These are phyloP conservation scores for Alternaria rosae DNA, from an alignment of 2,329 filamentous ascomycete genomes.

Conservation along the genomic window DNA sequence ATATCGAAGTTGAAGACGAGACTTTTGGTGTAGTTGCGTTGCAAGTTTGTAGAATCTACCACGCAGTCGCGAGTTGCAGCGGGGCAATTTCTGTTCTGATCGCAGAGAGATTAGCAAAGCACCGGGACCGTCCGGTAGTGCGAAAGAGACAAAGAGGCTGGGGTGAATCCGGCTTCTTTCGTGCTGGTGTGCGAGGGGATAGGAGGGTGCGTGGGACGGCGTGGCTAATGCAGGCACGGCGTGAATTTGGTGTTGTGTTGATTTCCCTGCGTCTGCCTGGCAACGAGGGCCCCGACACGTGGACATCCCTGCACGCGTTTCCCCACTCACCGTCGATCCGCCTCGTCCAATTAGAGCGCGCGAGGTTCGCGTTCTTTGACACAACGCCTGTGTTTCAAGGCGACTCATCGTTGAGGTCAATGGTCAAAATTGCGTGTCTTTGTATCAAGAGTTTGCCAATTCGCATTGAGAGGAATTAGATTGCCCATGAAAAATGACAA, in stretches of 20 bases:
- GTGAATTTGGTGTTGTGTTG: constrained; percentile 25
- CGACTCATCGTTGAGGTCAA: background rate
- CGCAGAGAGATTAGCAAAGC: background rate
- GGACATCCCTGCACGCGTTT: constrained; percentile 19
- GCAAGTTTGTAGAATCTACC: background rate
- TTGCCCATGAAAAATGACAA: too few relatives aligned
- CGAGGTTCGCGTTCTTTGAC: constrained; percentile 19
- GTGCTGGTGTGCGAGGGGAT: constrained; percentile 2
- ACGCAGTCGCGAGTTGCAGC: background rate
- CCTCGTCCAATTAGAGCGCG: constrained; percentile 23
- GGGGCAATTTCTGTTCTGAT: background rate
- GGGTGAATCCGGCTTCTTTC: background rate
- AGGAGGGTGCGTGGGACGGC: background rate
- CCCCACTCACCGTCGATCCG: constrained; percentile 5
- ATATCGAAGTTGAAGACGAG: background rate
- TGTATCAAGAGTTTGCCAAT: too few relatives aligned
- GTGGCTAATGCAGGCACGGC: background rate
- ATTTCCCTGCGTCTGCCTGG: constrained; percentile 29
- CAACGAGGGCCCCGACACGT: constrained; percentile 15
- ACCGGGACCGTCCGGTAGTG: background rate
- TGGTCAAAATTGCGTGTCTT: too few relatives aligned
- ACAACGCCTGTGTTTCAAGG: background rate
- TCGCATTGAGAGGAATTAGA: too few relatives aligned
- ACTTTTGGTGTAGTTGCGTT: background rate
- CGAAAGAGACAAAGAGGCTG: background rate